A percentile compares a stretch with the other conserved stretches of the same genome.
Conservation (phyloP, 176 grass and related monocot genomes). For the Musa beccarii region DNA sequence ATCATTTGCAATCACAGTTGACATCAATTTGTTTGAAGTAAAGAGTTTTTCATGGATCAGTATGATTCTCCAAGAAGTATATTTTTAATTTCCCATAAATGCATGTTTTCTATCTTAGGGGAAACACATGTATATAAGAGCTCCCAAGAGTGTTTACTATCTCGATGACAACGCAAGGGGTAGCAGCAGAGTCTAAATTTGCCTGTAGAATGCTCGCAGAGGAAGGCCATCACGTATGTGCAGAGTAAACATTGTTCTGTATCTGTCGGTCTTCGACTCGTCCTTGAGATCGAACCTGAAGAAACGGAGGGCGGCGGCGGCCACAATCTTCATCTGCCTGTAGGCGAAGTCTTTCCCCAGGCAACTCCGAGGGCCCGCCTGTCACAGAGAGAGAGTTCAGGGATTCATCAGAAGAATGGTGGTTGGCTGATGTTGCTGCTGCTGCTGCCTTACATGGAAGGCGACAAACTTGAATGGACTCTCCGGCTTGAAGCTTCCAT, state of each 20-base stretch:
- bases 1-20: no score
- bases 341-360: slow-evolving; percentile 70
- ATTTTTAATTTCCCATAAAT: no score
- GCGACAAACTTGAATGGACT: slow-evolving; percentile 50
- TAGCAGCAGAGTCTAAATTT: no score
- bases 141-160: no score
- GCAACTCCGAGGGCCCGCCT: slow-evolving; percentile 52
- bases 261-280: slow-evolving; percentile 30
- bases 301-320: slow-evolving; percentile 35
- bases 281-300: slow-evolving; percentile 53
- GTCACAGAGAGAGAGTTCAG: not conserved
- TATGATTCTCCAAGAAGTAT: no score
- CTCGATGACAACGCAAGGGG: no score
- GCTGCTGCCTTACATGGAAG: slow-evolving; percentile 38
- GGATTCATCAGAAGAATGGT: no score
- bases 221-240: slow-evolving; percentile 48
- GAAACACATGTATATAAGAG: no score
- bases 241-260: slow-evolving; percentile 50
- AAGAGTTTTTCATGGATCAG: no score
- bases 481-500: slow-evolving; percentile 45
- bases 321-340: slow-evolving; percentile 60
- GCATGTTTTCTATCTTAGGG: no score
- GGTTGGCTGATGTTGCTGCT: not conserved
- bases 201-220: slow-evolving; percentile 20
- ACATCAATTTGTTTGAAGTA: no score